Evolutionary conservation across 345 rosid species (phyloP).

Genomic region (Citrus sinensis): DVS_A1.0 CM039162.1:30696001-30696500

Average conservation of each 20-base stretch:
- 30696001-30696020: background rate
- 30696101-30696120: background rate
- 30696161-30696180: background rate
- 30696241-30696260: background rate
- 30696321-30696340: background rate
- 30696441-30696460: conserved; percentile 84
- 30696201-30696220: background rate
- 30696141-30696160: background rate
- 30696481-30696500: background rate
- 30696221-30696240: background rate
- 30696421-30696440: conserved; percentile 87
- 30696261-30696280: background rate
- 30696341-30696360: conserved; percentile 53
- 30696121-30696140: background rate
- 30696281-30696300: background rate
- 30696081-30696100: background rate
- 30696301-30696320: background rate
- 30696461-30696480: conserved; percentile 87
- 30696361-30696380: conserved; percentile 67
- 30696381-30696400: conserved; percentile 86
- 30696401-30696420: conserved; percentile 79
- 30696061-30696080: background rate
- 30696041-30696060: background rate
- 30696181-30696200: background rate
- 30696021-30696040: background rate